These are phyloP conservation scores for Crucibulum laeve DNA, from an alignment of 768 basidiomycete species.

Conservation along the genomic window DNA sequence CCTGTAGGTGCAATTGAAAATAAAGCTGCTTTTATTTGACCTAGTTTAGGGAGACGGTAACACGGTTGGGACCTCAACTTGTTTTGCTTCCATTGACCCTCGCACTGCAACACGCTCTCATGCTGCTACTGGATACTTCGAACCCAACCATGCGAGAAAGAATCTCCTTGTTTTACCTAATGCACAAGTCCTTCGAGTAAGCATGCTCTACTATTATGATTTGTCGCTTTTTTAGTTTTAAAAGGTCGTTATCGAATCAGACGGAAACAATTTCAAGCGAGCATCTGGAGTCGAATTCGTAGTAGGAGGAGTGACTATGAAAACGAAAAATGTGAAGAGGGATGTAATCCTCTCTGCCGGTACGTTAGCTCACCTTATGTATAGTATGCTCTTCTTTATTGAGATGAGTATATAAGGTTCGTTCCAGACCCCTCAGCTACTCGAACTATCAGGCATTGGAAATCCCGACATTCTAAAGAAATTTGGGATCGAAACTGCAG, in stretches of 20 bases:
- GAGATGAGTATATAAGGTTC: conserved; percentile 1
- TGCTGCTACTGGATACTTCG: conserved; percentile 19
- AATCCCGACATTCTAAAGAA: conserved; percentile 3
- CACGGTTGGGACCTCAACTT: conserved; percentile 5
- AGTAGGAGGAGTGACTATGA: background rate
- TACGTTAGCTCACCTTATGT: no score
- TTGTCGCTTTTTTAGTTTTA: background rate
- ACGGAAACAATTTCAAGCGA: background rate
- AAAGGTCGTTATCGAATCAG: conserved; percentile 3
- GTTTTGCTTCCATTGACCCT: conserved; percentile 13
- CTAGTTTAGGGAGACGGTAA: conserved; percentile 5
- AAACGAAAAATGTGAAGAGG: background rate
- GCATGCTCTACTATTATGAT: background rate
- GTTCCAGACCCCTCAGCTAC: conserved; percentile 13
- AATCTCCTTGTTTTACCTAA: conserved; percentile 20
- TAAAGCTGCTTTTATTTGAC: background rate
- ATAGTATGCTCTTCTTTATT: background rate
- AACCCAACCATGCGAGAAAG: conserved; percentile 15
- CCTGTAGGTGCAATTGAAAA: conserved; percentile 1
- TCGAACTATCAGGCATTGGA: conserved; percentile 15
- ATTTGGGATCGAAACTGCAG: conserved; percentile 8
- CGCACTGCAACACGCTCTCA: conserved; percentile 18
- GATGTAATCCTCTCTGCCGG: background rate
- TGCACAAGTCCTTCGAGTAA: conserved; percentile 10
- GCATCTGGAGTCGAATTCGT: background rate